A percentile compares a stretch with the other conserved stretches of the same genome.
These are phyloP conservation scores for Erodium moschatum DNA, from an alignment of 441 rosid genomes.

Conservation along the genomic window DNA sequence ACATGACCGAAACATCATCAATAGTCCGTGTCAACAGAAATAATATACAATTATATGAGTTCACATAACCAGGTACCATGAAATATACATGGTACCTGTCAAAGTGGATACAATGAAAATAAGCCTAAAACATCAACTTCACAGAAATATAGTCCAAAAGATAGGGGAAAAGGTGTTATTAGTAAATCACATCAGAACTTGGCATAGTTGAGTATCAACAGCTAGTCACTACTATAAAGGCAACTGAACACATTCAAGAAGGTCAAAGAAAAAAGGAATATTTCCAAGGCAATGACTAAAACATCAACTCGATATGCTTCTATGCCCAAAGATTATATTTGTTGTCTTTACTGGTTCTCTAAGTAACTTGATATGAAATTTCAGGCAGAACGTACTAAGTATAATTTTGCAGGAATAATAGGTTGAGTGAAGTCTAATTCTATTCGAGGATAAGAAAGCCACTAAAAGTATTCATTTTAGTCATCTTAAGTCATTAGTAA, in stretches of 20 bases:
- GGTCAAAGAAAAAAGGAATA: not conserved
- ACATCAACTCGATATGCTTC: constrained; percentile 1
- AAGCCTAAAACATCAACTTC: not conserved
- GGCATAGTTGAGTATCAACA: not conserved
- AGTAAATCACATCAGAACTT: not conserved
- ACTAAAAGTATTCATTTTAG: too few species aligned
- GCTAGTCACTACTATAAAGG: not conserved
- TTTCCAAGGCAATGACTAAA: not conserved
- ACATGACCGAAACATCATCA: not conserved
- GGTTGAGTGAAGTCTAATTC: too few species aligned
- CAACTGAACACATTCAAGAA: not conserved
- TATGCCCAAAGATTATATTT: not conserved
- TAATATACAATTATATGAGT: not conserved
- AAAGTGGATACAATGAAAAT: not conserved
- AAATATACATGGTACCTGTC: too few species aligned
- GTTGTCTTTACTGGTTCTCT: too few species aligned
- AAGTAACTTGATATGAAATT: too few species aligned
- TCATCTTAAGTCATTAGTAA: too few species aligned
- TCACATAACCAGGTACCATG: not conserved
- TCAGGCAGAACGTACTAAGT: too few species aligned
- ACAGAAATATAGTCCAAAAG: not conserved
- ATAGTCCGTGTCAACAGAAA: not conserved
- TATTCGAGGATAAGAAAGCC: too few species aligned
- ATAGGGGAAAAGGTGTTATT: not conserved
- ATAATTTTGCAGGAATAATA: too few species aligned